Evolutionary conservation across 1,139 yeast genomes (phyloP).

Genomic region (Hyphopichia khmerensis): DNA sequence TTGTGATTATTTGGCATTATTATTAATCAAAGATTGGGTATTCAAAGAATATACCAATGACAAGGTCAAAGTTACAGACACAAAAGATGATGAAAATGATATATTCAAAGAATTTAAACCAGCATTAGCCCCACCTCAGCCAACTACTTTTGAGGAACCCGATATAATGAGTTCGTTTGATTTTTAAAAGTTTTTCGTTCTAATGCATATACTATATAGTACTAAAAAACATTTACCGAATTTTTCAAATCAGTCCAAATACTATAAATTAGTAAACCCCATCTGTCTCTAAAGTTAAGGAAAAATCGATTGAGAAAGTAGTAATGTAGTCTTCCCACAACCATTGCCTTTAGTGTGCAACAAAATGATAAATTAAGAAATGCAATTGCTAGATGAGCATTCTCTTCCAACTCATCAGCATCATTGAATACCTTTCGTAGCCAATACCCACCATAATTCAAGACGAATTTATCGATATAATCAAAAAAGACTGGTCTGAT

Average conservation of each 20-base stretch:
- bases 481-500: conserved; percentile 15
- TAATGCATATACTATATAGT: not conserved
- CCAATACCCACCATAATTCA: not conserved
- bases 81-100: not conserved
- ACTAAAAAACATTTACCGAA: not conserved
- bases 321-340: conserved; percentile 19
- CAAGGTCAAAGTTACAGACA: conserved; percentile 5
- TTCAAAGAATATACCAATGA: conserved; percentile 38
- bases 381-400: conserved; percentile 15
- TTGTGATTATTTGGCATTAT: conserved; percentile 74
- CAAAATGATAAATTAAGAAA: conserved; percentile 15
- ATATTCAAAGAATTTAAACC: conserved; percentile 5
- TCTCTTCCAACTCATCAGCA: conserved; percentile 7
- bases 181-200: conserved; percentile 24
- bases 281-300: not conserved
- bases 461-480: conserved; percentile 11
- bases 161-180: conserved; percentile 72
- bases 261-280: not conserved
- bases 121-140: conserved; percentile 42
- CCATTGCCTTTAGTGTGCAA: conserved; percentile 14
- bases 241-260: not conserved
- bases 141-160: conserved; percentile 64
- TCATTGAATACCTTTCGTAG: not conserved
- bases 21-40: conserved; percentile 66
- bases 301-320: conserved; percentile 12